phyloP scores from a whole-genome alignment of 2,329 filamentous ascomycete species.

The Xylaria sp. region DNA sequence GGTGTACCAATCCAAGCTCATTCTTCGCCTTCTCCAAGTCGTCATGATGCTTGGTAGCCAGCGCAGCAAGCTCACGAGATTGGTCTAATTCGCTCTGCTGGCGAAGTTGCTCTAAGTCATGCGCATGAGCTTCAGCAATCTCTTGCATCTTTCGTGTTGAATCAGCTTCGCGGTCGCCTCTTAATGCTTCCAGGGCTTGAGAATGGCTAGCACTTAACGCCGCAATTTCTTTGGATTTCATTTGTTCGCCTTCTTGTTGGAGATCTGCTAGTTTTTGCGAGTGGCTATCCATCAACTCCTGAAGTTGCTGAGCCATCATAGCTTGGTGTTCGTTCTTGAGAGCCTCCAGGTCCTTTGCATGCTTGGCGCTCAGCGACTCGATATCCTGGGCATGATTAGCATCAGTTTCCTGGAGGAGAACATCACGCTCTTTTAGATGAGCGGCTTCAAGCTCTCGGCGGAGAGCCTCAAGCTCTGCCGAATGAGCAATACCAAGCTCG shows the following conservation, averaged over 20 bases:
- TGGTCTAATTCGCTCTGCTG: slow-evolving; percentile 36
- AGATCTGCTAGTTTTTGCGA: slow-evolving; percentile 38
- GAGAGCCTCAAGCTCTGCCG: slow-evolving; percentile 30
- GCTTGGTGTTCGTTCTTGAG: slow-evolving; percentile 35
- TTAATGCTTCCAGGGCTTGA: slow-evolving; percentile 38
- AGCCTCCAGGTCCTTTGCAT: slow-evolving; percentile 34
- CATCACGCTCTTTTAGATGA: slow-evolving; percentile 40
- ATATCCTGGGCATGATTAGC: slow-evolving; percentile 40
- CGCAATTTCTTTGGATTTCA: slow-evolving; percentile 37
- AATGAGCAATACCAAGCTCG: slow-evolving; percentile 27
- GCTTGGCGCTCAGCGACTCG: slow-evolving; percentile 32
- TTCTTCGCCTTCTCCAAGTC: slow-evolving; percentile 32
- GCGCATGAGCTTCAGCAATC: slow-evolving; percentile 34
- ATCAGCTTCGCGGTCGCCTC: slow-evolving; percentile 38
- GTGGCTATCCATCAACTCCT: slow-evolving; percentile 36
- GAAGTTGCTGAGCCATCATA: slow-evolving; percentile 32
- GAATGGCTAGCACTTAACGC: slow-evolving; percentile 37
- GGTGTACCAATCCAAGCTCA: slow-evolving; percentile 31
- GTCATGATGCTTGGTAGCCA: slow-evolving; percentile 28
- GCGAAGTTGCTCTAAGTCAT: slow-evolving; percentile 38
- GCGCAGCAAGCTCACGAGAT: slow-evolving; percentile 36
- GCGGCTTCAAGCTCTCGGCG: slow-evolving; percentile 37
- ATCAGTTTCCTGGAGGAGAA: slow-evolving; percentile 34
- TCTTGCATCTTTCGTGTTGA: slow-evolving; percentile 40
- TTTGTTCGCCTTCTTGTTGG: slow-evolving; percentile 34